Conservation (phyloP, 1,139 yeast species). For the Kurtzmaniella natalensis region DNA sequence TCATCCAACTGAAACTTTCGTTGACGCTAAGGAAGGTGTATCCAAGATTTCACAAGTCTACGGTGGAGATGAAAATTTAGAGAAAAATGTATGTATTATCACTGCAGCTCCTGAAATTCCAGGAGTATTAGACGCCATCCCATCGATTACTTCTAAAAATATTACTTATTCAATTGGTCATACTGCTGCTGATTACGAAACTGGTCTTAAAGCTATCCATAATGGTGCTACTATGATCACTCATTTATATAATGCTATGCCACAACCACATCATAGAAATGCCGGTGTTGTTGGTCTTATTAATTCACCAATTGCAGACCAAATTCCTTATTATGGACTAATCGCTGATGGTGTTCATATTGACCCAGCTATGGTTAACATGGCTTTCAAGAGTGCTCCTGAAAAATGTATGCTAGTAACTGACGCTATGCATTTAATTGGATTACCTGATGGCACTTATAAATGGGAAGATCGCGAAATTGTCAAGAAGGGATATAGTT, state of each 20-base stretch:
- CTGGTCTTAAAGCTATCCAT: slow-evolving; percentile 46
- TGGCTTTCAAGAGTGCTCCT: slow-evolving; percentile 53
- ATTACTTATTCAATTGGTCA: slow-evolving; percentile 56
- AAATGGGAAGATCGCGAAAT: slow-evolving; percentile 47
- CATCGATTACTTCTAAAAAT: slow-evolving; percentile 29
- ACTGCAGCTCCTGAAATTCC: slow-evolving; percentile 64
- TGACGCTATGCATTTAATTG: slow-evolving; percentile 58
- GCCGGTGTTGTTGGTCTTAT: slow-evolving; percentile 58
- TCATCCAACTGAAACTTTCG: slow-evolving; percentile 57
- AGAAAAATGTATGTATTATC: slow-evolving; percentile 44
- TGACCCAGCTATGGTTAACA: slow-evolving; percentile 51
- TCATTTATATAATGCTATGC: slow-evolving; percentile 66
- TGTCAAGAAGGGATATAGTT: slow-evolving; percentile 45
- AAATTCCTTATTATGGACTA: slow-evolving; percentile 51
- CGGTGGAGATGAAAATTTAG: slow-evolving; percentile 38
- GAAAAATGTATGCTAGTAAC: slow-evolving; percentile 56
- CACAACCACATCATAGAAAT: slow-evolving; percentile 61
- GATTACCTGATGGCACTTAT: slow-evolving; percentile 48
- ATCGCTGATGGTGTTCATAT: slow-evolving; percentile 64
- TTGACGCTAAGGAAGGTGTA: slow-evolving; percentile 39
- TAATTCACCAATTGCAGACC: slow-evolving; percentile 30
- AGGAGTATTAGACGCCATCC: slow-evolving; percentile 49
- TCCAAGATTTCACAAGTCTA: slow-evolving; percentile 39
- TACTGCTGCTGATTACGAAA: slow-evolving; percentile 46
- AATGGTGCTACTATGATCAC: slow-evolving; percentile 60